Conservation (phyloP, 768 basidiomycete species). For the Obba rivulosa region DNA sequence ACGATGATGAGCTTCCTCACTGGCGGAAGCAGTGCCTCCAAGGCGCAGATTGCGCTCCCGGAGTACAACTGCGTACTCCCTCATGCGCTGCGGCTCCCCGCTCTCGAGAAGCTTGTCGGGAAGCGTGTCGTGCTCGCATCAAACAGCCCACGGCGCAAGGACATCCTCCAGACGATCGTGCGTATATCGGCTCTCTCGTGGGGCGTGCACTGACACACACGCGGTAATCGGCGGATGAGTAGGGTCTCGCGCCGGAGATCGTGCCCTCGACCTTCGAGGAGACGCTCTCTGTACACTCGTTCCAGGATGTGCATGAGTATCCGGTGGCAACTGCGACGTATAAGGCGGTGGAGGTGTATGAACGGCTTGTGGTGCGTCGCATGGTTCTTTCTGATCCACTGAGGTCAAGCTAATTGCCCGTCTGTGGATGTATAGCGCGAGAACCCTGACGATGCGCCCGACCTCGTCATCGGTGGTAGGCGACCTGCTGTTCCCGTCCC, state of each 20-base stretch:
- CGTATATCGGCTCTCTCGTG: too few relatives aligned
- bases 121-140: slow-evolving; percentile 86
- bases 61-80: slow-evolving; percentile 51
- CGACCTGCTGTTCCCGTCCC: too few relatives aligned
- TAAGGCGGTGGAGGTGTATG: slow-evolving; percentile 85
- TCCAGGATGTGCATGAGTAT: slow-evolving; percentile 69
- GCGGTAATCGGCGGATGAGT: too few relatives aligned
- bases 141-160: slow-evolving; percentile 77
- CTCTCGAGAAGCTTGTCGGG: slow-evolving; percentile 58
- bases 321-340: slow-evolving; percentile 71
- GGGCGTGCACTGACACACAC: too few relatives aligned
- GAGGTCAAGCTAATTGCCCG: background rate
- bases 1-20: slow-evolving; percentile 20
- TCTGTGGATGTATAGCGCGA: slow-evolving; percentile 29
- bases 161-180: slow-evolving; percentile 77
- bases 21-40: slow-evolving; percentile 1
- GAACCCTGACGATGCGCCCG: slow-evolving; percentile 65
- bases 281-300: slow-evolving; percentile 60
- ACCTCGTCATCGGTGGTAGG: slow-evolving; percentile 78
- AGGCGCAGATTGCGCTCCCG: slow-evolving; percentile 18
- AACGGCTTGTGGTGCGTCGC: slow-evolving; percentile 60
- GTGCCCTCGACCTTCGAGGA: slow-evolving; percentile 79
- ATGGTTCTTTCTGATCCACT: background rate
- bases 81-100: slow-evolving; percentile 58
- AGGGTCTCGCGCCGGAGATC: slow-evolving; percentile 67